These are phyloP conservation scores for Thelonectria rubi DNA, from an alignment of 2,329 filamentous ascomycete genomes.

Conservation along the genomic window DNA sequence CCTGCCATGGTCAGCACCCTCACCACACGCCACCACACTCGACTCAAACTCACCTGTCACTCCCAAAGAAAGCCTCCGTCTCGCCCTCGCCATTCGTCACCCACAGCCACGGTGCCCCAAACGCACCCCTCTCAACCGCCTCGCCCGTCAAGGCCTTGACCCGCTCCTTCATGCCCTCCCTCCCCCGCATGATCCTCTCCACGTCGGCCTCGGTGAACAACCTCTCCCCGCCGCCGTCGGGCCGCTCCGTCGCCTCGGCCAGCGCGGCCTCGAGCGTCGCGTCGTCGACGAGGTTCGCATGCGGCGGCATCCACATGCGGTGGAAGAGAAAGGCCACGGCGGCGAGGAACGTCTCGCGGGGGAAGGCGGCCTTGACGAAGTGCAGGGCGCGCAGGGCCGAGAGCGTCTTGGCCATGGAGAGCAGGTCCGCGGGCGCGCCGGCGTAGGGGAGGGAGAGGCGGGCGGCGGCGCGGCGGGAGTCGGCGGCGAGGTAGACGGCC, in stretches of 20 bases:
- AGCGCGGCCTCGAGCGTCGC: slow-evolving; percentile 58
- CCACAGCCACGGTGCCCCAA: slow-evolving; percentile 81
- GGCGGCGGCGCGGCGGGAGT: slow-evolving; percentile 51
- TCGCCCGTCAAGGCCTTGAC: slow-evolving; percentile 67
- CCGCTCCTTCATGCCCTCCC: slow-evolving; percentile 54
- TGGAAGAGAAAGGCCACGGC: slow-evolving; percentile 65
- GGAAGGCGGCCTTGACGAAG: slow-evolving; percentile 69
- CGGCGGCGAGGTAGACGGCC: slow-evolving; percentile 61
- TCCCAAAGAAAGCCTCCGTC: slow-evolving; percentile 78
- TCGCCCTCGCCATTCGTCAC: slow-evolving; percentile 66
- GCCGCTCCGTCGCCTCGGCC: slow-evolving; percentile 42
- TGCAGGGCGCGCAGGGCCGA: slow-evolving; percentile 72
- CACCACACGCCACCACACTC: no score
- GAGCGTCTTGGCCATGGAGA: slow-evolving; percentile 54
- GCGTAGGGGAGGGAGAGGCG: slow-evolving; percentile 51
- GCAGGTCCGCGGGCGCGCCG: slow-evolving; percentile 54
- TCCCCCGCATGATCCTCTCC: slow-evolving; percentile 62
- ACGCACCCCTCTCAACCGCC: slow-evolving; percentile 73
- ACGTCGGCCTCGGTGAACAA: slow-evolving; percentile 64
- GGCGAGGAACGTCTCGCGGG: slow-evolving; percentile 59
- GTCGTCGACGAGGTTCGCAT: slow-evolving; percentile 67
- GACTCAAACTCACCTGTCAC: slow-evolving; percentile 63
- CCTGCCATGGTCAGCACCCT: slow-evolving; percentile 48
- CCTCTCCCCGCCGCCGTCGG: slow-evolving; percentile 35
- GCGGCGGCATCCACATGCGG: slow-evolving; percentile 68